phyloP scores from a whole-genome alignment of 148 eudicot species.

The Rhododendron ovatum region DNA sequence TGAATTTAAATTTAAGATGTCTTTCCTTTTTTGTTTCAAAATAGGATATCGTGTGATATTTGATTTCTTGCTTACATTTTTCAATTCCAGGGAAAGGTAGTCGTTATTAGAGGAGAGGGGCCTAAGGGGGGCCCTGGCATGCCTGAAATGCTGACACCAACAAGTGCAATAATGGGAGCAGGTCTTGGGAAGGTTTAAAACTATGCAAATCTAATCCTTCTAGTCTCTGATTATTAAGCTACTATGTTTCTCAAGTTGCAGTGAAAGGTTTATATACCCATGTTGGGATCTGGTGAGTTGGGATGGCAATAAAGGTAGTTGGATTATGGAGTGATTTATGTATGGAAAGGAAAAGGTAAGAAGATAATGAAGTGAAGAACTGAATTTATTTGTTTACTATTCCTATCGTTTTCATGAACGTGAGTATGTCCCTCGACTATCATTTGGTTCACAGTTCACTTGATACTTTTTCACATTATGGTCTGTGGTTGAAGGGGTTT shows the following conservation, averaged over 20 bases:
- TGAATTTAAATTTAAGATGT: too few relatives aligned
- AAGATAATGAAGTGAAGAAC: background rate
- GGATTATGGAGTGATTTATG: background rate
- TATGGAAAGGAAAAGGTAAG: background rate
- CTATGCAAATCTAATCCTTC: constrained; percentile 6
- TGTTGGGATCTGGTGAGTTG: background rate
- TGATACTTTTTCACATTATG: background rate
- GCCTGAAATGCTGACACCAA: constrained; percentile 99
- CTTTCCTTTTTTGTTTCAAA: background rate
- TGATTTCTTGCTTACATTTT: constrained; percentile 1
- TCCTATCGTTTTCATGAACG: background rate
- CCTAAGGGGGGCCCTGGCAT: constrained; percentile 99
- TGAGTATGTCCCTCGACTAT: background rate
- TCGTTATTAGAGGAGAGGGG: constrained; percentile 95
- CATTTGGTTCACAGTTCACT: background rate
- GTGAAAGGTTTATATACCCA: background rate
- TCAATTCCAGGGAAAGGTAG: constrained; percentile 72
- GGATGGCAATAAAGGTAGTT: background rate
- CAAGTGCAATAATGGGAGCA: constrained; percentile 99
- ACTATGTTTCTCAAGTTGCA: background rate
- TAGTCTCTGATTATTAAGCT: background rate
- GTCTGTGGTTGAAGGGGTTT: background rate
- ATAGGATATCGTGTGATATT: background rate
- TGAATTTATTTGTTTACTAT: background rate
- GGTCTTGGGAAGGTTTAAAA: constrained; percentile 86